Conservation (phyloP, 148 eudicot species). For the Euryodendron excelsum region DNA sequence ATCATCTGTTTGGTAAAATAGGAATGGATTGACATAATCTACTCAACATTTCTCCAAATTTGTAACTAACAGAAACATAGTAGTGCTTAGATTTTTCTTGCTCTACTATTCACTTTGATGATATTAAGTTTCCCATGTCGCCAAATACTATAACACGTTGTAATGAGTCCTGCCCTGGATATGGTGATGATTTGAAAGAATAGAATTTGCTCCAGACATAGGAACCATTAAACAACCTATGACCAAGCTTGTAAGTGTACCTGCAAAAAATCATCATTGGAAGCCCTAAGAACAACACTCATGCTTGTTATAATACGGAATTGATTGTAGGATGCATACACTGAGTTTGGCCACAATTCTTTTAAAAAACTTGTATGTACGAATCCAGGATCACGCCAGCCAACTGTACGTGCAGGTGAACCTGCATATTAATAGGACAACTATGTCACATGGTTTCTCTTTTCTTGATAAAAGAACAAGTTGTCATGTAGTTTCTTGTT, state of each 20-base stretch:
- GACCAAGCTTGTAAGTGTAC: slow-evolving; percentile 71
- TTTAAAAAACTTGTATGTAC: slow-evolving; percentile 84
- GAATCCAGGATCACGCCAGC: slow-evolving; percentile 96
- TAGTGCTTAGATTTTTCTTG: neutral
- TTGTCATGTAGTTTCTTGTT: neutral
- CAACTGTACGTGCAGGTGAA: slow-evolving; percentile 66
- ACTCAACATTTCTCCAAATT: too few relatives aligned
- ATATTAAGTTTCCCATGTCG: slow-evolving; percentile 87
- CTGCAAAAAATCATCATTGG: slow-evolving; percentile 45
- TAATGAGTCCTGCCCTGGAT: slow-evolving; percentile 76
- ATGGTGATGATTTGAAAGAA: slow-evolving; percentile 73
- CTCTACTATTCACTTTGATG: neutral
- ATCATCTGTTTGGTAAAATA: too few relatives aligned
- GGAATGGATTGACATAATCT: too few relatives aligned
- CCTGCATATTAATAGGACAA: neutral
- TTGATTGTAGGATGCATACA: slow-evolving; percentile 32
- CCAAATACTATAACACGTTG: slow-evolving; percentile 80
- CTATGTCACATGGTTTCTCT: neutral
- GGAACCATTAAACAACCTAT: slow-evolving; percentile 53
- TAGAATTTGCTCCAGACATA: slow-evolving; percentile 73
- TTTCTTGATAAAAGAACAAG: neutral
- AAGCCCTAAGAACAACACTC: neutral
- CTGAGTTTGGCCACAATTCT: slow-evolving; percentile 72
- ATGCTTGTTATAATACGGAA: neutral
- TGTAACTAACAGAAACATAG: too few relatives aligned